Base-by-base conservation (phyloP, 73 alveolate species). In the Paramecium sonneborni region DNA sequence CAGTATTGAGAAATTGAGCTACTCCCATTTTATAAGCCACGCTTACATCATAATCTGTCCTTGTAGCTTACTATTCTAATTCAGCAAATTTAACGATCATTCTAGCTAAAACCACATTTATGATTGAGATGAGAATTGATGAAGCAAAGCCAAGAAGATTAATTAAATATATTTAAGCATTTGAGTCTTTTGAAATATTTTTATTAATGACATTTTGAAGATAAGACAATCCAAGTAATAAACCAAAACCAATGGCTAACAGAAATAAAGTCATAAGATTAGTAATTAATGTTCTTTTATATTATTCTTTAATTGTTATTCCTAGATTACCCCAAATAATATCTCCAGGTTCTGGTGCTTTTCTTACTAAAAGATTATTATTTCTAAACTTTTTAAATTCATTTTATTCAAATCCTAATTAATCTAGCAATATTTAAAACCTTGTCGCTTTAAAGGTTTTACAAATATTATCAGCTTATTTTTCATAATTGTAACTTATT, bases 311-410 rank as follows among this genome's bases (percentile, higher is more conserved):
- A 6, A 28, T 46, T 6, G 41, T 28, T 6, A 23, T 23, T 68
- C 85, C 85, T 7, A 68, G 24, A 68, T 68, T 68, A 18, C 48
- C 85, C 85, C 85, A 68, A 20, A 68, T 68, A 68, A 68, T 28
- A 68, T 68, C 85, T 12, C 85, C 85, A 10, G 85, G 85, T 68
- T 68, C 85, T 7, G 85, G 85, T 6, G 85, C 85, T 24, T 28
- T 68, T 11, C 24, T 23, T 5, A 68, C 85, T 7, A 23, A 10
- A 18, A 68, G 8, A 8, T 6, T 18, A 28, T 68, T 68, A 18
- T 24, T 24, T 68, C 46, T 18, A 68, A 68, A 68, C 15, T 56
- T 56, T 56, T 10, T 10, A n/a, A 12, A 56, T 56, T 41, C 11
- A 41, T 56, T 24, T 8, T 12, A 56, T 12, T 56, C 15, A 9